Percentiles rank a stretch among this genome's conserved stretches.
Conservation (phyloP, 2,329 filamentous ascomycete species). For the Fusarium sp. region DNA sequence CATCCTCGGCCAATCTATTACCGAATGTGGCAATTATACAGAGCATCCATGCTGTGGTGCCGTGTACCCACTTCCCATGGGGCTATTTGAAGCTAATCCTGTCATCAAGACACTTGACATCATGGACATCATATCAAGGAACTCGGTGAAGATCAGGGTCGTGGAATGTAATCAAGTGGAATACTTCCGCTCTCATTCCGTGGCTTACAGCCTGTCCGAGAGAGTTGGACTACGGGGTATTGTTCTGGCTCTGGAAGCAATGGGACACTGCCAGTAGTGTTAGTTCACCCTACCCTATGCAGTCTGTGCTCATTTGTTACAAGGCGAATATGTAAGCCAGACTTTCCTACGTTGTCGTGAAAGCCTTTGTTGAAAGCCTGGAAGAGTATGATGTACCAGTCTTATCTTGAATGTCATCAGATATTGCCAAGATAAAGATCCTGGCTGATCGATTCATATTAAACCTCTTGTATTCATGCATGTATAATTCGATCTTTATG, state of each 20-base stretch:
- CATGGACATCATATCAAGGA: not conserved
- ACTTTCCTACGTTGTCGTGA: not conserved
- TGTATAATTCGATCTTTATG: rapidly evolving
- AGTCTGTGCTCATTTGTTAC: not conserved
- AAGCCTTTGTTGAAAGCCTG: too few species aligned
- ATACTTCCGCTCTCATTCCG: not conserved
- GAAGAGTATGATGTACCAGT: not conserved
- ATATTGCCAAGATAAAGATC: too few species aligned
- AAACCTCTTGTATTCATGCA: rapidly evolving
- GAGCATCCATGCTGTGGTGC: not conserved
- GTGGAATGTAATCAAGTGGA: not conserved
- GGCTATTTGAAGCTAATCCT: not conserved
- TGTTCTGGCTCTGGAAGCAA: too few species aligned
- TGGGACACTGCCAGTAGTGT: not conserved
- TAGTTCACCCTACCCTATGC: rapidly evolving
- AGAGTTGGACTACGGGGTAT: too few species aligned
- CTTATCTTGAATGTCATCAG: not conserved
- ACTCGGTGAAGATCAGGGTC: not conserved
- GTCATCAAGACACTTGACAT: not conserved
- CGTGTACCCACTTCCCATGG: not conserved
- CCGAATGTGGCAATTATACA: not conserved
- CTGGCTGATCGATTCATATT: rapidly evolving
- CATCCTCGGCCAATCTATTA: not conserved
- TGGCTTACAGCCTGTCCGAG: too few species aligned
- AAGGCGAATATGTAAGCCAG: too few species aligned